Percentiles rank a stretch among this genome's conserved stretches.
Evolutionary conservation across 257 asterid genomes (phyloP).

Genomic region (Cruciata laevipes): DNA sequence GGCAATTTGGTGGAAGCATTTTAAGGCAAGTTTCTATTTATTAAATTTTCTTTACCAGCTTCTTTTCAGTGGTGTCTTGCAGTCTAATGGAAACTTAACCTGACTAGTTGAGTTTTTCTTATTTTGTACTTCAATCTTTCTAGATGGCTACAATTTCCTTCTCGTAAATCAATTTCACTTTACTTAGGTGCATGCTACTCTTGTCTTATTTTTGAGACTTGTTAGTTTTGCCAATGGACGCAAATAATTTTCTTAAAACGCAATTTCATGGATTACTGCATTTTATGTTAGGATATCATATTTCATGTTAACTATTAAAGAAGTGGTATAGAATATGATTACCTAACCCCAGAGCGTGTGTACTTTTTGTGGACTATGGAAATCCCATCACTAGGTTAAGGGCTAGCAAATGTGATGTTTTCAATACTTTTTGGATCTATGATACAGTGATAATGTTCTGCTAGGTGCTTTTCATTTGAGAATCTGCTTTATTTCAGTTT

Average conservation of each 20-base stretch:
- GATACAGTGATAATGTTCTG: neutral
- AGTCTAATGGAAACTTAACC: conserved; percentile 1
- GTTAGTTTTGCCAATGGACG: neutral
- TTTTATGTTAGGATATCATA: neutral
- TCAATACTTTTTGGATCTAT: neutral
- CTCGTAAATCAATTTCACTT: neutral
- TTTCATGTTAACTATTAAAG: neutral
- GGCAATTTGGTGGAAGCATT: conserved; percentile 58
- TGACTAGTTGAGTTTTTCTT: neutral
- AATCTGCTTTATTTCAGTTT: neutral
- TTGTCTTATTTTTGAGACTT: neutral
- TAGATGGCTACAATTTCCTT: neutral
- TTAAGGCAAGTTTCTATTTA: conserved; percentile 34
- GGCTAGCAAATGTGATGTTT: neutral
- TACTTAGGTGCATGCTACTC: neutral
- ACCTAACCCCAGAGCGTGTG: neutral
- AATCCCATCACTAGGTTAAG: neutral
- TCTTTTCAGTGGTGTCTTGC: neutral
- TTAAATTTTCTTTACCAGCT: neutral
- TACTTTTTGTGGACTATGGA: neutral
- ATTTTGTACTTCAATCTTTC: neutral
- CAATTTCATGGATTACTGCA: neutral
- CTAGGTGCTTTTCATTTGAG: neutral
- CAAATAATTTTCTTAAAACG: neutral
- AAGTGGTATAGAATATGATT: neutral